phyloP scores from a whole-genome alignment of 2,329 filamentous ascomycete genomes.

The Talaromyces marneffei region DNA sequence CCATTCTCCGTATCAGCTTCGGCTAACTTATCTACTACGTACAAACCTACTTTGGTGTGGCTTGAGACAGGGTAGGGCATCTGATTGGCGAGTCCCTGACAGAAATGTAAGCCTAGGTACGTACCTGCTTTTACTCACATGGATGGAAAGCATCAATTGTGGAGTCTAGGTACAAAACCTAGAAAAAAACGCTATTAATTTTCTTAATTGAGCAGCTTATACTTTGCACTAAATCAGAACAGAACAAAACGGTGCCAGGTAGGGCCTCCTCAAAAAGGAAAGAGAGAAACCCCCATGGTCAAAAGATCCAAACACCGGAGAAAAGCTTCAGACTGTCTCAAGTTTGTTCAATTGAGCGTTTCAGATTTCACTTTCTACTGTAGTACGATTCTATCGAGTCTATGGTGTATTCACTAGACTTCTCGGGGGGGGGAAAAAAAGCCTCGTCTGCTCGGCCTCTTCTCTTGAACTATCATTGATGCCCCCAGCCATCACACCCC shows the following conservation, averaged over 20 bases:
- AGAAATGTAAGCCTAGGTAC: too few species aligned
- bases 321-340: conserved; percentile 12
- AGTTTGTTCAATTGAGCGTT: conserved; percentile 6
- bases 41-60: not conserved
- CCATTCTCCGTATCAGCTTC: not conserved
- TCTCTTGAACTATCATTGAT: not conserved
- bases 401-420: not conserved
- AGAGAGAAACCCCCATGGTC: not conserved
- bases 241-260: not conserved
- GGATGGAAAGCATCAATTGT: not conserved
- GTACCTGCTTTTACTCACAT: not conserved
- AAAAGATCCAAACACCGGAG: not conserved
- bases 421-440: too few species aligned
- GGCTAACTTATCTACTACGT: not conserved
- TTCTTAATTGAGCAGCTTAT: not conserved
- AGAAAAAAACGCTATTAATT: too few species aligned
- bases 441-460: not conserved
- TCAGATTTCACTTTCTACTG: not conserved
- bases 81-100: not conserved
- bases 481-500: not conserved
- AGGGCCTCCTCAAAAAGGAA: not conserved
- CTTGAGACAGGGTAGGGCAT: not conserved
- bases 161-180: not conserved
- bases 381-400: not conserved
- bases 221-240: not conserved